Percentiles rank a stretch among this genome's conserved stretches.
Conservation (phyloP, 805 yeast genomes). For the Soucietia sequanensis region DNA sequence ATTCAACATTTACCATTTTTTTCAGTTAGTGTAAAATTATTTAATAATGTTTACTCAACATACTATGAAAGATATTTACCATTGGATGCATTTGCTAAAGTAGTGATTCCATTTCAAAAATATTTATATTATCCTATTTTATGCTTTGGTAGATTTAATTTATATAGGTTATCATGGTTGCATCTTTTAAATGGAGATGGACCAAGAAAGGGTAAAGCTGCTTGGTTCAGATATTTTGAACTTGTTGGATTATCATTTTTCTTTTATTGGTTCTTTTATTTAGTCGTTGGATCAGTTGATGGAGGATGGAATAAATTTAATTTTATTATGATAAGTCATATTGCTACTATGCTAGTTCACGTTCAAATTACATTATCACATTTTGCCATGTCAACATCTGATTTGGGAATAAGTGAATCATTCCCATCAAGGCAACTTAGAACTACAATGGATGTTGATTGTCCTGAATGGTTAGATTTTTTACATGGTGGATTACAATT, state of each 20-base stretch:
- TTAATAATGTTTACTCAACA: slow-evolving; percentile 72
- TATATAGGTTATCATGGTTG: slow-evolving; percentile 78
- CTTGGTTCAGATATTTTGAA: slow-evolving; percentile 83
- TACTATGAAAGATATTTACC: slow-evolving; percentile 67
- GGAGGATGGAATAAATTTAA: slow-evolving; percentile 53
- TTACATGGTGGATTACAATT: slow-evolving; percentile 91
- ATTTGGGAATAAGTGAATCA: slow-evolving; percentile 75
- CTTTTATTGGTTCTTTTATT: slow-evolving; percentile 79
- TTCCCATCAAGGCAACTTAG: slow-evolving; percentile 78
- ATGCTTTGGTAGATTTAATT: slow-evolving; percentile 80
- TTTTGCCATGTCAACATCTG: slow-evolving; percentile 92
- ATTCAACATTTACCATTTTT: slow-evolving; percentile 91
- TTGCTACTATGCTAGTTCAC: slow-evolving; percentile 88
- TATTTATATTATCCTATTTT: slow-evolving; percentile 75
- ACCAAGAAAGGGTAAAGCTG: slow-evolving; percentile 78
- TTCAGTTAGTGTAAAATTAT: slow-evolving; percentile 73
- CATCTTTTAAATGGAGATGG: slow-evolving; percentile 75
- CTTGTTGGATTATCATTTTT: slow-evolving; percentile 66
- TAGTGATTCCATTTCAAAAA: slow-evolving; percentile 61
- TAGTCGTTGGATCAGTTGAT: slow-evolving; percentile 53
- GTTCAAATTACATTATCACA: slow-evolving; percentile 89
- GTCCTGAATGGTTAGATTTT: slow-evolving; percentile 90
- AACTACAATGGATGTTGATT: slow-evolving; percentile 93
- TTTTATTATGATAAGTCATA: slow-evolving; percentile 70
- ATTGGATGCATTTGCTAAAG: slow-evolving; percentile 65